These are phyloP conservation scores for Gonapodya prolifera DNA, from an alignment of 192 early-diverging fungal genomes.

Conservation along the genomic window DNA sequence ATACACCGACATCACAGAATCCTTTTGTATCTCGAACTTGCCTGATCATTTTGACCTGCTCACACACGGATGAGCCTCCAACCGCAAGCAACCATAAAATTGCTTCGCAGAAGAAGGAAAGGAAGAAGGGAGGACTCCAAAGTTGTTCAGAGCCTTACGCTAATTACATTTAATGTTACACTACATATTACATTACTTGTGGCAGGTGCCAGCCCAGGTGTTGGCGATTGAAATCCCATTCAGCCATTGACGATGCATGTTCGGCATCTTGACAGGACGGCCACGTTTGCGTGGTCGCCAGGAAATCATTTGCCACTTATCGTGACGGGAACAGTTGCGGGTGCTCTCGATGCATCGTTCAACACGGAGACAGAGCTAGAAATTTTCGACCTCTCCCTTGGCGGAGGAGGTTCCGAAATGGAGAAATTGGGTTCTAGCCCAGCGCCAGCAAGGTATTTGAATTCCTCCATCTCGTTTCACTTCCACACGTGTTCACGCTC, in stretches of 20 bases:
- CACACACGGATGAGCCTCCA: too few relatives aligned
- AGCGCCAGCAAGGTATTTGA: conserved; percentile 15
- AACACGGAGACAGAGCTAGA: conserved; percentile 80
- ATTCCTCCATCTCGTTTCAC: background rate
- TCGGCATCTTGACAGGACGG: conserved; percentile 51
- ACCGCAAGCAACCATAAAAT: too few relatives aligned
- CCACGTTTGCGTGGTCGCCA: conserved; percentile 79
- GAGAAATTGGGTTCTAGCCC: conserved; percentile 15
- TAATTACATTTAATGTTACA: too few relatives aligned
- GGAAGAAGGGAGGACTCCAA: too few relatives aligned
- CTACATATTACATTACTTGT: too few relatives aligned
- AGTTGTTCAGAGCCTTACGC: too few relatives aligned
- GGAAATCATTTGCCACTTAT: conserved; percentile 58
- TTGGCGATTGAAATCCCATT: background rate
- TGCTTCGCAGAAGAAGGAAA: too few relatives aligned
- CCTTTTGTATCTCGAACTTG: too few relatives aligned
- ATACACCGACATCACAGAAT: too few relatives aligned
- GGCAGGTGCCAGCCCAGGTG: background rate
- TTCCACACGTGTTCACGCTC: background rate
- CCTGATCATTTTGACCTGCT: too few relatives aligned
- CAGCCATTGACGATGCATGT: background rate
- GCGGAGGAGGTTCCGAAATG: conserved; percentile 5
- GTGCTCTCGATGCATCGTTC: conserved; percentile 92
- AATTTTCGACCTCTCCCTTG: conserved; percentile 55
- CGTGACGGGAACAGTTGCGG: conserved; percentile 85